phyloP scores from a whole-genome alignment of 352 stramenopile genomes.

The Globisporangium cylindrosporum region DNA sequence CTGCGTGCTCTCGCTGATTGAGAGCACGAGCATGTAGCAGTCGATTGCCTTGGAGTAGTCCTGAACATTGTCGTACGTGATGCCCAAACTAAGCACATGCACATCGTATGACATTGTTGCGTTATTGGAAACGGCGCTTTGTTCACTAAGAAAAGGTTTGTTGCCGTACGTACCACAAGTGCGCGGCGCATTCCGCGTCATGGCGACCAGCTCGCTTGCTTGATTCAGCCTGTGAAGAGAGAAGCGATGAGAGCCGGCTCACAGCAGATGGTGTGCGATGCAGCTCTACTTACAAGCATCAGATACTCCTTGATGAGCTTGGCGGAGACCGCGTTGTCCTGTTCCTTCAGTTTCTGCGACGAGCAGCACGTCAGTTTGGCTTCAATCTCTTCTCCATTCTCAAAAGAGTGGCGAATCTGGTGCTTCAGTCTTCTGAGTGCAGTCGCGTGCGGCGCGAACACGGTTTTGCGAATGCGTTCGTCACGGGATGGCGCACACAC shows the following conservation, averaged over 20 bases:
- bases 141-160: background rate
- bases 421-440: conserved; percentile 47
- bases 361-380: conserved; percentile 57
- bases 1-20: conserved; percentile 79
- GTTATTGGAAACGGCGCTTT: background rate
- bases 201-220: conserved; percentile 81
- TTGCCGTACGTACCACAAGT: conserved; percentile 55
- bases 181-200: conserved; percentile 79
- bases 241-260: background rate
- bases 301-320: conserved; percentile 81
- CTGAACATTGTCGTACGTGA: conserved; percentile 87
- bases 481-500: conserved; percentile 51
- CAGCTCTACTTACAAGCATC: conserved; percentile 43
- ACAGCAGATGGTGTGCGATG: background rate
- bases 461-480: conserved; percentile 63
- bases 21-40: conserved; percentile 83
- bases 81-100: conserved; percentile 45
- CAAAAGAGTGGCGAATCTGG: conserved; percentile 41
- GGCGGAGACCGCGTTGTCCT: conserved; percentile 53
- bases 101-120: background rate
- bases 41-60: conserved; percentile 84
- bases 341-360: conserved; percentile 58
- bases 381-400: conserved; percentile 45
- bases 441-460: conserved; percentile 68
- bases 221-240: conserved; percentile 50